Conservation (phyloP, 192 early-diverging fungal genomes). For the Mortierella claussenii region DNA sequence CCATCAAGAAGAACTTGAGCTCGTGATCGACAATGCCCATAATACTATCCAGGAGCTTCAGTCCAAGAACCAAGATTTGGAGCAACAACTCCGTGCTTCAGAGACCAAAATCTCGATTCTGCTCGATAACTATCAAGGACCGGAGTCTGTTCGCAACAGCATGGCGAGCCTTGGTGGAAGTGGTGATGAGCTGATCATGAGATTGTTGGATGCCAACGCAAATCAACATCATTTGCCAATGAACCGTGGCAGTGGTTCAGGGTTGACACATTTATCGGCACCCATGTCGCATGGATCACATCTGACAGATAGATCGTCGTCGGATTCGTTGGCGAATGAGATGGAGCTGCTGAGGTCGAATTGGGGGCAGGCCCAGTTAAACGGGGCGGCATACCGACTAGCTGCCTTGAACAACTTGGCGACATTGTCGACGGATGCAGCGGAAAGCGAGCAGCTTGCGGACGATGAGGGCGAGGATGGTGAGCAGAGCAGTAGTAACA, state of each 20-base stretch:
- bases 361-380: conserved; percentile 34
- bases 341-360: conserved; percentile 28
- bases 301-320: conserved; percentile 38
- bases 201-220: conserved; percentile 34
- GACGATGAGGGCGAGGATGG: not conserved
- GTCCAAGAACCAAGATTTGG: conserved; percentile 21
- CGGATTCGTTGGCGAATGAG: conserved; percentile 50
- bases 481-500: not conserved
- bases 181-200: conserved; percentile 38
- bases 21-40: conserved; percentile 39
- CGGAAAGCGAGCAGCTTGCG: not conserved
- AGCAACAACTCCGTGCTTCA: conserved; percentile 29
- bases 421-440: not conserved
- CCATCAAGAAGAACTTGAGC: conserved; percentile 37
- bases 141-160: conserved; percentile 46
- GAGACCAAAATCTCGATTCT: conserved; percentile 51
- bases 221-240: not conserved
- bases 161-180: conserved; percentile 33
- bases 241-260: not conserved
- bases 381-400: conserved; percentile 1
- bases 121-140: conserved; percentile 47
- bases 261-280: not conserved
- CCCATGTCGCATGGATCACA: conserved; percentile 37
- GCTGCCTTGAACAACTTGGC: not conserved
- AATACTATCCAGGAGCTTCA: conserved; percentile 29